phyloP scores from a whole-genome alignment of 805 yeast species.

The Yamadazyma sp. region DNA sequence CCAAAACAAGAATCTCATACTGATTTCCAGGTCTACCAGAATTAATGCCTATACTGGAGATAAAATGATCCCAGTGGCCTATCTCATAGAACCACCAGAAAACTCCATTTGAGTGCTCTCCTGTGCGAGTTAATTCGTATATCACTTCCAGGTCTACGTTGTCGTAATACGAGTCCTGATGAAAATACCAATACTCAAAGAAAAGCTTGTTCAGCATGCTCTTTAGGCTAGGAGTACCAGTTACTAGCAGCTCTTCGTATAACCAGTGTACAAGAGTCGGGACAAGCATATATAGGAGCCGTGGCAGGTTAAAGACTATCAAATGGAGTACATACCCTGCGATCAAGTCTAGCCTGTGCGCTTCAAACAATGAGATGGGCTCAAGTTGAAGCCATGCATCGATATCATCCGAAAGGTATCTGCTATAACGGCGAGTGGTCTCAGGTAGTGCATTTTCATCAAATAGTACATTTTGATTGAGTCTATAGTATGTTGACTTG shows the following conservation, averaged over 20 bases:
- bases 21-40: conserved; percentile 13
- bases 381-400: conserved; percentile 39
- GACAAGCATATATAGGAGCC: conserved; percentile 28
- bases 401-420: conserved; percentile 31
- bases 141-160: conserved; percentile 15
- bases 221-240: conserved; percentile 1
- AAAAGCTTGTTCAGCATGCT: conserved; percentile 20
- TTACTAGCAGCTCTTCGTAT: conserved; percentile 22
- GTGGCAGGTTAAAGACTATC: conserved; percentile 34
- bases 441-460: conserved; percentile 27
- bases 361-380: conserved; percentile 23
- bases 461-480: conserved; percentile 29
- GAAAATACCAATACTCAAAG: conserved; percentile 25
- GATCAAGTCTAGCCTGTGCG: conserved; percentile 25
- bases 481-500: conserved; percentile 32
- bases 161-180: conserved; percentile 15
- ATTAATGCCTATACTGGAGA: conserved; percentile 11
- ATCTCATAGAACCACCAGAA: conserved; percentile 25
- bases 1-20: conserved; percentile 26
- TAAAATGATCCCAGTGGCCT: conserved; percentile 32
- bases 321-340: conserved; percentile 37
- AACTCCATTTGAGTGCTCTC: conserved; percentile 9
- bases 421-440: conserved; percentile 21
- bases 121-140: conserved; percentile 17
- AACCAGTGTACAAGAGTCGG: conserved; percentile 42